Base-by-base conservation (phyloP, 2,329 filamentous ascomycete species). In the Apiospora arundinis region DNA sequence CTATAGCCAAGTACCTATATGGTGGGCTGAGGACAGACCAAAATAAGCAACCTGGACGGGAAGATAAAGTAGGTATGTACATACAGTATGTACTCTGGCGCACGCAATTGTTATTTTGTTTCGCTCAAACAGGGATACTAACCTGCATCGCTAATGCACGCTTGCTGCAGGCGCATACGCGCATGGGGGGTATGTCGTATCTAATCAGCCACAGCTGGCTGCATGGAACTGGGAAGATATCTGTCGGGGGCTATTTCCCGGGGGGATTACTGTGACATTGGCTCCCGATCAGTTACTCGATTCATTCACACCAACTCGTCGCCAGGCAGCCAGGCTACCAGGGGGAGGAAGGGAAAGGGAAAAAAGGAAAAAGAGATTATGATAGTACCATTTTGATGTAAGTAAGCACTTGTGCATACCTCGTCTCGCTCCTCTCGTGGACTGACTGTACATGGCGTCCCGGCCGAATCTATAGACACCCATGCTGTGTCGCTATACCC, bases 161-260 rank as follows among this genome's bases (percentile, higher is more conserved):
- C 56, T 63, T 16, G 18, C 56, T 63, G 56, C 56, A 63, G 56
- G 56, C 21, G 32, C 52, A 63, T 56, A n/a, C n/a, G 52, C 18
- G 28, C 32, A 40, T 60, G 52, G 52, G 52, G 52, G 28, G 18
- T 40, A 23, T n/a, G 56, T 63, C 56, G 56, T 63, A 63, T 40
- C 56, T 63, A 63, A 63, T 40, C 56, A 63, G 56, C 56, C 21
- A 63, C 21, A 63, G 32, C 56, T 56, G 32, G 56, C 56, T 63
- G 56, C 56, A 63, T 63, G 56, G 56, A 63, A 63, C 56, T 63
- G 56, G 45, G 11, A 63, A 63, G 56, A 32, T 40, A 63, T 63
- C 56, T 63, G 56, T 63, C 56, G 56, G 56, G 56, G 56, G 28
- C 56, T n/a, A n/a, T 63, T 63, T 63, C 37, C 56, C 56, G 32